Base-by-base conservation (phyloP, 1,284 basidiomycete genomes). In the Sanghuangporus baumii region DNA sequence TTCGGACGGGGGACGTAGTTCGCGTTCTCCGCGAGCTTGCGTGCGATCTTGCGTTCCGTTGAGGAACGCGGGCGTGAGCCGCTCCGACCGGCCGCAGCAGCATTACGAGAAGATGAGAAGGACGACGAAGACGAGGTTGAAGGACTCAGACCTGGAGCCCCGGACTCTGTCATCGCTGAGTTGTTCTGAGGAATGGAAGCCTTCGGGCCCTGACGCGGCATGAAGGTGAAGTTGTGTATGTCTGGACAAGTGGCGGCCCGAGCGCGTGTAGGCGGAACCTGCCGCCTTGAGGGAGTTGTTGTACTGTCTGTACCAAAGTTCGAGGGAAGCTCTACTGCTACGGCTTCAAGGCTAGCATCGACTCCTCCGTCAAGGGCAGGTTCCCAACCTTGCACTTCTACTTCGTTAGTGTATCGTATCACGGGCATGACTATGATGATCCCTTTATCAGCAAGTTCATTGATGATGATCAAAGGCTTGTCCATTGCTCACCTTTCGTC, bases 1-100 rank as follows among this genome's bases (percentile, higher is more conserved):
- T 88, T 83, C 1, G 94, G 93, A 8, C 93, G 86, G 51, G 91
- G 89, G 64, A 93, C 84, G 79, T 90, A 91, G 26, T 78, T 78
- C 0, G 87, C 79, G 67, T 86, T 20, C 64, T 73, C 8, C 72
- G 74, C 65, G 62, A 75, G 7, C 36, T 77, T 8, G 31, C 70
- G 23, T 69, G 74, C 62, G 20, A 63, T 55, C 51, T 63, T 63
- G 31, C 62, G 62, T 31, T 63, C 57, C 16, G 62, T 63, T 23
- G 62, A 63, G 18, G 62, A 52, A 16, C 62, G 57, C n/a, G 61
- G 23, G 37, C 56, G 55, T 20, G 51, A 34, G 34, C 40, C 23
- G 18, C 40, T 38, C 40, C 40, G 52, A 5, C 62, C 62, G 8
- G 62, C 57, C 6, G 51, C 52, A 12, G 57, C 57, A 7, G 61